Percentiles rank a stretch among this genome's conserved stretches.
Evolutionary conservation across 352 stramenopile genomes (phyloP).

Genomic region (Pythium rhizo-oryzae): DNA sequence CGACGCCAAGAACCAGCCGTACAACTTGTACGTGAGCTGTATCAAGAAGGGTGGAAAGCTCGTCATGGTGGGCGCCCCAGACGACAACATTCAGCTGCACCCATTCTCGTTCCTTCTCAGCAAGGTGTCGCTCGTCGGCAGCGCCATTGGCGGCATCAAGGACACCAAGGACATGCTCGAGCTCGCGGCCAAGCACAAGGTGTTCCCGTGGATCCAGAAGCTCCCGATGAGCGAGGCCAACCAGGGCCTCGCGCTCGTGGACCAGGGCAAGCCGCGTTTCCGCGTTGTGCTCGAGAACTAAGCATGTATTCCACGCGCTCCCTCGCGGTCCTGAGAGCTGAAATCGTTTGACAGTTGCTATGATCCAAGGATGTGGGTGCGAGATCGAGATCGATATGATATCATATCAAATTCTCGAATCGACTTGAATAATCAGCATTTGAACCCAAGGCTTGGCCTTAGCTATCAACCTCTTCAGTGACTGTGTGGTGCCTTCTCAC

Average conservation of each 20-base stretch:
- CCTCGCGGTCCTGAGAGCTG: constrained; percentile 36
- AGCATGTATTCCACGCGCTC: no score
- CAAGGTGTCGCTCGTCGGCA: constrained; percentile 29
- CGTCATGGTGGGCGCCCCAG: constrained; percentile 35
- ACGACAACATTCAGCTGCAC: constrained; percentile 17
- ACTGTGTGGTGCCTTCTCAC: no score
- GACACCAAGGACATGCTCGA: constrained; percentile 4
- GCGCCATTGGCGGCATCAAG: constrained; percentile 14
- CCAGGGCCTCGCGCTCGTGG: constrained; percentile 2
- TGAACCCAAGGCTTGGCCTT: no score
- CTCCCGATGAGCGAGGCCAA: constrained; percentile 7
- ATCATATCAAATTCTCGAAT: no score
- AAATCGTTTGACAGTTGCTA: no score
- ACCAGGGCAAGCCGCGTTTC: constrained; percentile 8
- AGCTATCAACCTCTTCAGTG: no score
- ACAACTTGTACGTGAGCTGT: constrained; percentile 27
- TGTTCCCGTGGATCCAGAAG: constrained; percentile 11
- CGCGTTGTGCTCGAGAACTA: constrained; percentile 38
- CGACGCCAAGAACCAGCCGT: constrained; percentile 37
- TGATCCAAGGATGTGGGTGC: no score
- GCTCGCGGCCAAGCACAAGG: neutral
- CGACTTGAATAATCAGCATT: no score
- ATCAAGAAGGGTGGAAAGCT: constrained; percentile 28
- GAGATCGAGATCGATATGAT: no score
- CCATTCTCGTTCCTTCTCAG: constrained; percentile 45